Evolutionary conservation across 306 rosid species (phyloP).

Genomic region (Pyrus pyrifolia): DNA sequence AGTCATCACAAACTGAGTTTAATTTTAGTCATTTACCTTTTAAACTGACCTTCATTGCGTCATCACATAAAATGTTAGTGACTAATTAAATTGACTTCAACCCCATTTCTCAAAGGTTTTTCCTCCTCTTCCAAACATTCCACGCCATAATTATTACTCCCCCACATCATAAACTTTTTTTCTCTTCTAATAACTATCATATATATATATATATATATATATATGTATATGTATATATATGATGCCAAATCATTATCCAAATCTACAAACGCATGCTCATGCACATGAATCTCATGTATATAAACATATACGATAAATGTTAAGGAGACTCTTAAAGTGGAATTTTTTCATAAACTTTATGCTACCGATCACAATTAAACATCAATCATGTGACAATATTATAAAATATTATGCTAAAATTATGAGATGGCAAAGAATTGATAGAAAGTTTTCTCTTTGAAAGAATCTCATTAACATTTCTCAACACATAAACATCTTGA

Average conservation of each 20-base stretch:
- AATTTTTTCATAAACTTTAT: too few relatives aligned
- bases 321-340: background rate
- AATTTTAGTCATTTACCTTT: constrained; percentile 34
- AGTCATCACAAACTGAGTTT: constrained; percentile 23
- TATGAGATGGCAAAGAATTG: too few relatives aligned
- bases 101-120: constrained; percentile 3
- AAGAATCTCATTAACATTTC: too few relatives aligned
- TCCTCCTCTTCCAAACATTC: background rate
- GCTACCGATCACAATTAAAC: too few relatives aligned
- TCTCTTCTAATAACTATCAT: too few relatives aligned
- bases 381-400: too few relatives aligned
- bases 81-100: constrained; percentile 29
- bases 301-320: background rate
- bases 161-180: background rate
- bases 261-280: constrained; percentile 10
- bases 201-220: background rate
- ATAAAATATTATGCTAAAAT: too few relatives aligned
- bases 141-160: constrained; percentile 8
- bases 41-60: constrained; percentile 53
- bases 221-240: background rate
- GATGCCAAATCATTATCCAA: constrained; percentile 23
- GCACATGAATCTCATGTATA: constrained; percentile 7
- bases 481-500: background rate
- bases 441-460: too few relatives aligned
- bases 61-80: constrained; percentile 31